phyloP scores from a whole-genome alignment of 106 monocot species.

The Platanthera guangdongensis region DNA sequence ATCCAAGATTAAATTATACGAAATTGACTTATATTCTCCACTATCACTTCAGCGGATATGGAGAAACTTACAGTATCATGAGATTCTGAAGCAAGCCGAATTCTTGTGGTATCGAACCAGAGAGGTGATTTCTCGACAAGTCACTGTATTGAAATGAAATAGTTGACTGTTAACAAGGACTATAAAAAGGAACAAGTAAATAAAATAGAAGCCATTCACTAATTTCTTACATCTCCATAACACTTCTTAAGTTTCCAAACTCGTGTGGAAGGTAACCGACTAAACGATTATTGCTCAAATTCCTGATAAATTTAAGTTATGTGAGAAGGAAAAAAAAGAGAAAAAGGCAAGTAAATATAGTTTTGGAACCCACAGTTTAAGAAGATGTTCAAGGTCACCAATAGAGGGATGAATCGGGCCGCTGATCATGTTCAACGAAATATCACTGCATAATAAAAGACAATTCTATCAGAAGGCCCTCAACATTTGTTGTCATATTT shows the following conservation, averaged over 20 bases:
- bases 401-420: constrained; percentile 77
- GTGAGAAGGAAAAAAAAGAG: not conserved
- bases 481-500: not conserved
- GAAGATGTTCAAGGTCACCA: constrained; percentile 90
- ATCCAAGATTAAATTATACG: not conserved
- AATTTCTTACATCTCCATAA: constrained; percentile 76
- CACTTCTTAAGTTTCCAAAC: constrained; percentile 88
- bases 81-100: constrained; percentile 81
- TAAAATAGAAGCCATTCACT: not conserved
- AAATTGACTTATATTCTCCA: not conserved
- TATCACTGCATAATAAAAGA: constrained; percentile 40
- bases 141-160: constrained; percentile 40
- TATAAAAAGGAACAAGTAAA: not conserved
- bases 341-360: not conserved
- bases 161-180: not conserved
- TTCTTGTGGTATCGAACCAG: constrained; percentile 69
- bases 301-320: constrained; percentile 27
- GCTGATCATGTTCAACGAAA: constrained; percentile 65
- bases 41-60: not conserved
- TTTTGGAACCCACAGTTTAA: constrained; percentile 59
- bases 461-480: not conserved
- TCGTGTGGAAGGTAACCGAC: constrained; percentile 68
- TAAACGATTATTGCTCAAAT: constrained; percentile 75
- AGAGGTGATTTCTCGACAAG: constrained; percentile 58
- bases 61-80: constrained; percentile 41